Base-by-base conservation (phyloP, 331 rosid species). In the Acacia concinna region DNA sequence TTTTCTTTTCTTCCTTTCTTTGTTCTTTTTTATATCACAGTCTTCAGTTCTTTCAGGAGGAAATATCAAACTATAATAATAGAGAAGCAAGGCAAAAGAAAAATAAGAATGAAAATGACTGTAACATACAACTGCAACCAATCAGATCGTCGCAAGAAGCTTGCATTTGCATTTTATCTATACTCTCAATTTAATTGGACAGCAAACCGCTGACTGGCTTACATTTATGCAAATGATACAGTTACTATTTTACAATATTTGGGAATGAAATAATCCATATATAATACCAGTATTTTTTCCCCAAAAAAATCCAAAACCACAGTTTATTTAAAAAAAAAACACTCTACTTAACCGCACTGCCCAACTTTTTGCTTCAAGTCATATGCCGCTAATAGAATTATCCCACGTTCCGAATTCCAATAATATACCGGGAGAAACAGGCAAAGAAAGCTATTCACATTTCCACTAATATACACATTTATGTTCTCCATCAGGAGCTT, bases 341-440 rank as follows among this genome's bases (percentile, higher is more conserved):
- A 68, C 57, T 25, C 23, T 47, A 49, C 25, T 37, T 5, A 21
- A 60, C 68, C 78, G 62, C 21, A 34, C 21, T 6, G 73, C 47
- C 65, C 54, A 27, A 70, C 78, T 20, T 46, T 69, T 60, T 37
- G 74, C 31, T 34, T 63, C 67, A 68, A 75, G 57, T 57, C 5
- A 18, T 57, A 46, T 8, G 27, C 32, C 25, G 27, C 20, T 18
- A 43, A 76, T 31, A 79, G 35, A 79, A 62, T n/a, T 47, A 56
- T 75, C 76, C 44, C 67, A 6, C 18, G 15, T 64, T 37, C 71
- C 46, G 20, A 38, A 28, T 68, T 54, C 34, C 54, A 68, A 30
- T n/a, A 43, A 69, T 17, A 28, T 30, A 27, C 6, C 28, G 46
- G 7, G 75, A 46, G 60, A n/a, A 46, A 46, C 7, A 30, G 15